Evolutionary conservation across 371 early-diverging fungal genomes (phyloP), one percentile per base, ranked within the genome.

Genomic region (Haplosporangium sp.): DNA sequence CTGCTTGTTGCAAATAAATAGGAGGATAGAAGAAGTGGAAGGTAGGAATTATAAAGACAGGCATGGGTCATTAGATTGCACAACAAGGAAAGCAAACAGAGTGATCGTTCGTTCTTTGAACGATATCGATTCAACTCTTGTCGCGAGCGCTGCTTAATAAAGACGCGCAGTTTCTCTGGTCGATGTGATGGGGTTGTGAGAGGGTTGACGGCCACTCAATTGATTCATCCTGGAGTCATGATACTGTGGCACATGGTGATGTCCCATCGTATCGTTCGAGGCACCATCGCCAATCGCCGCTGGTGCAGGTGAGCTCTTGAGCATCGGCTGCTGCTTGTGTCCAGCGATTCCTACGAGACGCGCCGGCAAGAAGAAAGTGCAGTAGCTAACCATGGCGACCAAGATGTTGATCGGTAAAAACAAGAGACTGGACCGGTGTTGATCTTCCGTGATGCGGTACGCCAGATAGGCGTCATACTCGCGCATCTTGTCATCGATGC

Each of bases 361-460:
- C 37, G 59, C 47, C 2, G 83, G 83, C 9, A 83, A 47, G 62
- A 83, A 81, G 58, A 81, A 81, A 6, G 74, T 77, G 29, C 73
- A 81, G 55, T 82, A 82, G 8, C 83, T 66, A 5, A 82, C 38
- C 71, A 81, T 64, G 36, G 83, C 74, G 12, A 82, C 68, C 38
- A 79, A 36, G 41, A 83, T 63, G 23, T 81, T 83, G 60, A 82
- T 58, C 20, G 83, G 83, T 62, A 82, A 64, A 65, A 81, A 74
- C 55, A 83, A 55, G 16, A 82, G 64, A 52, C 69, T 81, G 46
- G 66, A 54, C 0, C 79, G 72, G 20, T 77, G 79, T 18, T 77
- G 82, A 40, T 90, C 89, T 64, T 87, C 84, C 51, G 87, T 87
- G 20, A 88, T 69, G 7, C 82, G 81, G 51, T 83, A 85, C 12